These are phyloP conservation scores for Calamus simplicifolius DNA, from an alignment of 176 grass and related monocot species.

Conservation along the genomic window DNA sequence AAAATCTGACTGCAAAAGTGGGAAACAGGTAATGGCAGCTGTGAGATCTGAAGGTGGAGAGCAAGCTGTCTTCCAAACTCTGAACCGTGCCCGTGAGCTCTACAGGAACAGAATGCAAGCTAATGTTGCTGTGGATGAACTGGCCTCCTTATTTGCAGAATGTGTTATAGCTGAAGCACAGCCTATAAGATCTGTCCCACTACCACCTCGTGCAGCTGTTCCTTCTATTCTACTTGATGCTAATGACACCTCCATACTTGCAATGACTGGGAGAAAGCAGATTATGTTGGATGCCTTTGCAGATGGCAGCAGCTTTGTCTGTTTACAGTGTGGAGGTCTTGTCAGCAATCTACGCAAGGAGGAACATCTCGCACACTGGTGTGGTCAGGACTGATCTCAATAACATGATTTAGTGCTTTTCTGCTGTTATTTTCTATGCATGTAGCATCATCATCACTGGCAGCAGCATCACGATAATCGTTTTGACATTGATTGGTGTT, in stretches of 20 bases:
- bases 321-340: constrained; percentile 77
- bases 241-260: constrained; percentile 61
- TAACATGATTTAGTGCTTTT: too few relatives aligned
- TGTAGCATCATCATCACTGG: too few relatives aligned
- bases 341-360: constrained; percentile 71
- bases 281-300: constrained; percentile 82
- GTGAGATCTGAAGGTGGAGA: constrained; percentile 80
- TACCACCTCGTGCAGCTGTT: constrained; percentile 25
- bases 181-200: constrained; percentile 17
- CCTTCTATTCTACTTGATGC: constrained; percentile 38
- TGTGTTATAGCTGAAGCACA: constrained; percentile 79
- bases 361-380: constrained; percentile 85
- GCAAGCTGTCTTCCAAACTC: constrained; percentile 56
- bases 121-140: constrained; percentile 39
- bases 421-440: too few relatives aligned
- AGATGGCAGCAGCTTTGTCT: constrained; percentile 95
- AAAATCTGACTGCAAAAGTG: too few relatives aligned
- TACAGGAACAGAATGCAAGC: constrained; percentile 50
- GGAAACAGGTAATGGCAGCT: constrained; percentile 52
- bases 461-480: too few relatives aligned
- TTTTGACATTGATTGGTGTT: too few relatives aligned
- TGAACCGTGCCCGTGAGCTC: constrained; percentile 69
- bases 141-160: constrained; percentile 76
- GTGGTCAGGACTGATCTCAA: constrained; percentile 7
- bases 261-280: constrained; percentile 71